Percentiles rank a stretch among this genome's conserved stretches.
These are phyloP conservation scores for Lignosus rhinocerotis DNA, from an alignment of 1,284 basidiomycete genomes.

Conservation along the genomic window DNA sequence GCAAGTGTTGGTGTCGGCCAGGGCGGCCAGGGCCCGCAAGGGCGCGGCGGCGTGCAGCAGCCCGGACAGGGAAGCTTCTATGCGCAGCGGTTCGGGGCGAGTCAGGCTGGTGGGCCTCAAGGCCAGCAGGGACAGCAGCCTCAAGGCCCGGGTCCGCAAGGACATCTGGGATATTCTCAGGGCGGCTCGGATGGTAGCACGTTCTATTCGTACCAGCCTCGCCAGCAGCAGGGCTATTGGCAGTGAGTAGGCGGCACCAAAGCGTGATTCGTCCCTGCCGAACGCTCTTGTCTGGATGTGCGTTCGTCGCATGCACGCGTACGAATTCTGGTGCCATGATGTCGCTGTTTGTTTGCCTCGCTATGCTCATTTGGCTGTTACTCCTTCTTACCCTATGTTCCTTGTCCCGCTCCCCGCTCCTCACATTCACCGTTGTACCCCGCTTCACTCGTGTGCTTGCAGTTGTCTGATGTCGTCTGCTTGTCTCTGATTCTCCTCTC, in stretches of 20 bases:
- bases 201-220: conserved; percentile 68
- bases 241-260: conserved; percentile 41
- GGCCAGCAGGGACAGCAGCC: conserved; percentile 44
- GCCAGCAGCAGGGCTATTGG: conserved; percentile 73
- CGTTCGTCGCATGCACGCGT: background rate
- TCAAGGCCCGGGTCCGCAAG: conserved; percentile 57
- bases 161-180: conserved; percentile 66
- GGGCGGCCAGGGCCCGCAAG: conserved; percentile 47
- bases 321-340: too few relatives aligned
- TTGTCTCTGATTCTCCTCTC: conserved; percentile 28
- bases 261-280: background rate
- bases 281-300: background rate
- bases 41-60: conserved; percentile 47
- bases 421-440: background rate
- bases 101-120: conserved; percentile 45
- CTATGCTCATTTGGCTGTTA: too few relatives aligned
- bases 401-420: conserved; percentile 6
- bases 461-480: conserved; percentile 11
- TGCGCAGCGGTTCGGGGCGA: conserved; percentile 57
- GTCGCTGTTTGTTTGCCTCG: background rate
- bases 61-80: conserved; percentile 59
- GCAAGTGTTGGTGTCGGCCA: conserved; percentile 46
- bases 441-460: background rate
- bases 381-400: background rate
- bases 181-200: conserved; percentile 53